These are phyloP conservation scores for Corymbia calophylla DNA, from an alignment of 441 rosid species.

Conservation along the genomic window DNA sequence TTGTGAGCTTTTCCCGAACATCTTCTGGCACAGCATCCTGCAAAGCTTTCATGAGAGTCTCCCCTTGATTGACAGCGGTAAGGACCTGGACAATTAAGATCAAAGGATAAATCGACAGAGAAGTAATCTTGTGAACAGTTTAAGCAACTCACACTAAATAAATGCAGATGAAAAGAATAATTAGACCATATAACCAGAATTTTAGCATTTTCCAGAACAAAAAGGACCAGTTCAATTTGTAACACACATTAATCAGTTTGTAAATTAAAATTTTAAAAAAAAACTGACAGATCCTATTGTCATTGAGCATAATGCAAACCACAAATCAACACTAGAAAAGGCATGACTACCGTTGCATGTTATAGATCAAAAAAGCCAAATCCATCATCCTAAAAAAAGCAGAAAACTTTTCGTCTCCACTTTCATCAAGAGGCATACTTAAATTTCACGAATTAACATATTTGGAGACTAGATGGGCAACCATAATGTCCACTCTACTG, in stretches of 20 bases:
- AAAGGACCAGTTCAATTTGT: neutral
- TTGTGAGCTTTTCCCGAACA: constrained; percentile 77
- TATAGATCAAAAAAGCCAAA: neutral
- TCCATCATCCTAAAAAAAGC: neutral
- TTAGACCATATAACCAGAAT: neutral
- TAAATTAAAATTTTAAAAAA: neutral
- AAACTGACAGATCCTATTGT: neutral
- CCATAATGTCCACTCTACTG: neutral
- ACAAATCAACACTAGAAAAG: neutral
- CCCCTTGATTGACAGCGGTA: constrained; percentile 86
- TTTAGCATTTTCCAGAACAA: neutral
- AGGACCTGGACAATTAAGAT: constrained; percentile 55
- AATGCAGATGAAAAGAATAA: neutral
- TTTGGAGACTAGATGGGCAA: neutral
- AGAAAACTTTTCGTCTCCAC: neutral
- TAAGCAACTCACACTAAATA: neutral
- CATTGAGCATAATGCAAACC: neutral
- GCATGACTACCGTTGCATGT: neutral
- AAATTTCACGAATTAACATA: neutral
- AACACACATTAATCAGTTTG: neutral
- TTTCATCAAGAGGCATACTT: neutral
- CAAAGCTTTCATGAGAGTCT: constrained; percentile 74
- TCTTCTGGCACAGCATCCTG: constrained; percentile 95
- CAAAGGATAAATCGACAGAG: constrained; percentile 7
- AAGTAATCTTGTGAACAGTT: neutral